Percentiles rank a stretch among this genome's conserved stretches.
Conservation (phyloP, 2,329 filamentous ascomycete genomes). For the Gnomoniopsis smithogilvyi region DNA sequence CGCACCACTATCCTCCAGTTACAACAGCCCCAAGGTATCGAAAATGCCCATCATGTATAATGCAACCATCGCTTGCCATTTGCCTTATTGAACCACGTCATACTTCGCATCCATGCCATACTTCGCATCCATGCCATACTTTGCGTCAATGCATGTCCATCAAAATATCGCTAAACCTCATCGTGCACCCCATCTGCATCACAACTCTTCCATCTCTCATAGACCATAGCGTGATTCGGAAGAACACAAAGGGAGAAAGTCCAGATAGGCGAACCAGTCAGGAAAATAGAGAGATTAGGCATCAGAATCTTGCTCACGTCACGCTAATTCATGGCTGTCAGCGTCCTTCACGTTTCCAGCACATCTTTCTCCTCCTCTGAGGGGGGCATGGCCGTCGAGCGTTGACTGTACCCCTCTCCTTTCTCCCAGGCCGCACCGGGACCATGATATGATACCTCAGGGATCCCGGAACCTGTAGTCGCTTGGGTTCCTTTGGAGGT, state of each 20-base stretch:
- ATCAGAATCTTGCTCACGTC: constrained; percentile 1
- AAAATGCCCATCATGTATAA: too few relatives aligned
- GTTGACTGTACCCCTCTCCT: constrained; percentile 37
- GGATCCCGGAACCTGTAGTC: constrained; percentile 4
- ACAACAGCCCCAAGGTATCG: too few relatives aligned
- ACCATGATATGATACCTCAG: constrained; percentile 45
- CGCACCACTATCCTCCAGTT: too few relatives aligned
- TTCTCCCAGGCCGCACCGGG: constrained; percentile 51
- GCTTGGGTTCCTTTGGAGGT: background rate
- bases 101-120: too few relatives aligned
- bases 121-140: too few relatives aligned
- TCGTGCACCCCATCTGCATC: too few relatives aligned
- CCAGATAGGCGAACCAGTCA: background rate
- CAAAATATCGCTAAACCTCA: too few relatives aligned
- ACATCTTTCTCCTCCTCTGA: constrained; percentile 40
- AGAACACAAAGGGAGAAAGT: background rate
- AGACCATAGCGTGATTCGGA: background rate
- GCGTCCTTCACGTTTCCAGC: constrained; percentile 32
- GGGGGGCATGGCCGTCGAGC: constrained; percentile 35
- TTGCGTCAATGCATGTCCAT: too few relatives aligned
- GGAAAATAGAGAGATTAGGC: background rate
- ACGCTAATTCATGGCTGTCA: background rate
- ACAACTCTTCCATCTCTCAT: background rate
- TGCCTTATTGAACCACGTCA: too few relatives aligned
- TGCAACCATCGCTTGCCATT: too few relatives aligned